Conservation (phyloP, 192 early-diverging fungal species). For the Lobosporangium transversale region DNA sequence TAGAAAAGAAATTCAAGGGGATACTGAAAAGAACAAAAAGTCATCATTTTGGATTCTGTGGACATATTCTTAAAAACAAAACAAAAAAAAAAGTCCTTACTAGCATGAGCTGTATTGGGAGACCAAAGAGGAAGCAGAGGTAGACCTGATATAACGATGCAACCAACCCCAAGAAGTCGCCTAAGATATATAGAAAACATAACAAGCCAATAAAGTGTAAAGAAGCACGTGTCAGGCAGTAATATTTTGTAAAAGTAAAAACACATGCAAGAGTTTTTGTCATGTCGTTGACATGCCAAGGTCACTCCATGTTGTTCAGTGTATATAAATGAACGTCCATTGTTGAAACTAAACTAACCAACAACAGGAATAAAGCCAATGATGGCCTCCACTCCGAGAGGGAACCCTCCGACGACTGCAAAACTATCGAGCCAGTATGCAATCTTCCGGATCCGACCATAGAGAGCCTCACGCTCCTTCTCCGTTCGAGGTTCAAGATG, state of each 20-base stretch:
- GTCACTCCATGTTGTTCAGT: neutral
- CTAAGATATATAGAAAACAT: neutral
- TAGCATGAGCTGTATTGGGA: slow-evolving; percentile 28
- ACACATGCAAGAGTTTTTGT: too few relatives aligned
- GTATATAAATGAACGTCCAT: neutral
- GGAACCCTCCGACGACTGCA: slow-evolving; percentile 17
- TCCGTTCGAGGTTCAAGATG: slow-evolving; percentile 33
- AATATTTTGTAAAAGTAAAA: neutral
- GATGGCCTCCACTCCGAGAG: slow-evolving; percentile 36
- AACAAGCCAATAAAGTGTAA: too few relatives aligned
- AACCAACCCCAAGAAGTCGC: slow-evolving; percentile 36
- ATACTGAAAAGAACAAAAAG: too few relatives aligned
- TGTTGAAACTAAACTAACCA: slow-evolving; percentile 1
- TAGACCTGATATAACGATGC: slow-evolving; percentile 38
- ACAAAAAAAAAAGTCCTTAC: too few relatives aligned
- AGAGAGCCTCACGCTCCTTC: slow-evolving; percentile 37
- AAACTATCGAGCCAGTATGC: slow-evolving; percentile 47
- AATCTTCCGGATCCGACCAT: slow-evolving; percentile 34
- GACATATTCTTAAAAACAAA: too few relatives aligned
- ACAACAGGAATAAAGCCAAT: slow-evolving; percentile 42
- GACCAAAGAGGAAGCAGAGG: slow-evolving; percentile 35
- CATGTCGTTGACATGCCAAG: neutral
- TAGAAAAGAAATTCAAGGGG: neutral
- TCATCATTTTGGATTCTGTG: too few relatives aligned
- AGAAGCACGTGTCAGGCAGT: neutral